Conservation (phyloP, 2,329 filamentous ascomycete genomes). For the Sporothrix pseudoabietina region DNA sequence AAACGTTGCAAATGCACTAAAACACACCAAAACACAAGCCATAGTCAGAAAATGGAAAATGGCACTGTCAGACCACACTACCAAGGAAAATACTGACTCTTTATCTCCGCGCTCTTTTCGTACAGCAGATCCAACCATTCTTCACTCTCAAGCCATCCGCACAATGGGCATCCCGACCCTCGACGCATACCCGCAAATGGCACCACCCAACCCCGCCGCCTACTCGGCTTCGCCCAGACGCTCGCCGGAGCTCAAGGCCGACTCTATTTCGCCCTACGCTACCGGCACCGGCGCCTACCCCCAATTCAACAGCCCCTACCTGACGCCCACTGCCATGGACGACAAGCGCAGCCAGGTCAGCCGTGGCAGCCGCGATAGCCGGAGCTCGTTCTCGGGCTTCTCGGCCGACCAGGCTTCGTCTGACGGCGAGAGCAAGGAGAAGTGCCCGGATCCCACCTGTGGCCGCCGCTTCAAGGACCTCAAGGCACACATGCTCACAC, state of each 20-base stretch:
- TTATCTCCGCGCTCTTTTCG: slow-evolving; percentile 45
- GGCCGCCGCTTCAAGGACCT: slow-evolving; percentile 87
- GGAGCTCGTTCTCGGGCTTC: slow-evolving; percentile 62
- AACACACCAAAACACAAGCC: not conserved
- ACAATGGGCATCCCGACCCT: slow-evolving; percentile 54
- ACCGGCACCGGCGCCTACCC: slow-evolving; percentile 47
- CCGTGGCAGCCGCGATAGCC: slow-evolving; percentile 53
- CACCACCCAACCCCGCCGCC: slow-evolving; percentile 42
- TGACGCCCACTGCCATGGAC: slow-evolving; percentile 48
- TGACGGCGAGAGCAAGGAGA: slow-evolving; percentile 66
- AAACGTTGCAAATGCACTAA: not conserved
- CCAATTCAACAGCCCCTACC: slow-evolving; percentile 48
- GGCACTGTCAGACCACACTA: slow-evolving; percentile 4
- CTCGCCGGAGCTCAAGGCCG: slow-evolving; percentile 54
- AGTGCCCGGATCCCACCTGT: slow-evolving; percentile 81
- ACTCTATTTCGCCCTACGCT: slow-evolving; percentile 53
- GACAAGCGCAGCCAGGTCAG: slow-evolving; percentile 52
- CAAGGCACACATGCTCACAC: slow-evolving; percentile 92
- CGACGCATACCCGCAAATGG: slow-evolving; percentile 54
- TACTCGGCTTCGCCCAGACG: slow-evolving; percentile 67
- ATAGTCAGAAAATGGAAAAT: not conserved
- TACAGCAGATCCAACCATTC: slow-evolving; percentile 56
- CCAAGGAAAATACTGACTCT: slow-evolving; percentile 44
- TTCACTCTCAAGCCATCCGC: slow-evolving; percentile 56
- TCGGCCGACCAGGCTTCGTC: slow-evolving; percentile 62